A percentile compares a stretch with the other conserved stretches of the same genome.
phyloP scores from a whole-genome alignment of 768 basidiomycete genomes.

The Rickenella mellea region DNA sequence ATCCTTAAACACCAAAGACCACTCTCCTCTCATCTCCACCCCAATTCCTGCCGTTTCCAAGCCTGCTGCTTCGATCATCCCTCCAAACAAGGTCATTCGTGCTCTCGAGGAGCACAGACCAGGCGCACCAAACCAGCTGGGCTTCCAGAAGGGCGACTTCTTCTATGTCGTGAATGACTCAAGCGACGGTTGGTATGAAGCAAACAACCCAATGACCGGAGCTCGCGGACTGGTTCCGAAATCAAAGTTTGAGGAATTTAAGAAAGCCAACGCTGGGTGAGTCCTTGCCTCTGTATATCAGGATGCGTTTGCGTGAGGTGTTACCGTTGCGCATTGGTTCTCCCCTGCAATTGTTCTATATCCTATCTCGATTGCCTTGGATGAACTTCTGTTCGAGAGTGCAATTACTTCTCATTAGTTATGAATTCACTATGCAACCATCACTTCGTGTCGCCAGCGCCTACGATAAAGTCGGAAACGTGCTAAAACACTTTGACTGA shows the following conservation, averaged over 20 bases:
- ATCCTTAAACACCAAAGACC: constrained; percentile 63
- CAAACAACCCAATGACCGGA: constrained; percentile 86
- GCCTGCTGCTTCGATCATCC: constrained; percentile 59
- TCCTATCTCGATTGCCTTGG: too few species aligned
- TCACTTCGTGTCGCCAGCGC: too few species aligned
- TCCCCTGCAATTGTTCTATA: too few species aligned
- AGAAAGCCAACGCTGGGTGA: constrained; percentile 58
- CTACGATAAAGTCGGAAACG: too few species aligned
- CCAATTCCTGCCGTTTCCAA: constrained; percentile 62
- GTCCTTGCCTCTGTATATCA: constrained; percentile 19
- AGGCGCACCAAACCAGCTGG: constrained; percentile 72
- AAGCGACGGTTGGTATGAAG: constrained; percentile 74
- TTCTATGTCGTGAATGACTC: constrained; percentile 80
- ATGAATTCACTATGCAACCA: too few species aligned
- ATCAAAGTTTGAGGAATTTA: constrained; percentile 83
- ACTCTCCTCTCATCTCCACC: constrained; percentile 59
- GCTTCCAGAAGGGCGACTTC: constrained; percentile 92
- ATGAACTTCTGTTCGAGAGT: too few species aligned
- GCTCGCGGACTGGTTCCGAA: constrained; percentile 88
- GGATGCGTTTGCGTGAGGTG: too few species aligned
- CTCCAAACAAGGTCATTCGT: constrained; percentile 93
- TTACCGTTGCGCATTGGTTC: too few species aligned
- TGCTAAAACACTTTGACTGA: too few species aligned
- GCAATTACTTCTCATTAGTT: too few species aligned
- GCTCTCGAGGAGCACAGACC: constrained; percentile 62